Percentiles rank a stretch among this genome's conserved stretches.
Conservation (phyloP, 2,329 filamentous ascomycete genomes). For the Botrytis squamosa region DNA sequence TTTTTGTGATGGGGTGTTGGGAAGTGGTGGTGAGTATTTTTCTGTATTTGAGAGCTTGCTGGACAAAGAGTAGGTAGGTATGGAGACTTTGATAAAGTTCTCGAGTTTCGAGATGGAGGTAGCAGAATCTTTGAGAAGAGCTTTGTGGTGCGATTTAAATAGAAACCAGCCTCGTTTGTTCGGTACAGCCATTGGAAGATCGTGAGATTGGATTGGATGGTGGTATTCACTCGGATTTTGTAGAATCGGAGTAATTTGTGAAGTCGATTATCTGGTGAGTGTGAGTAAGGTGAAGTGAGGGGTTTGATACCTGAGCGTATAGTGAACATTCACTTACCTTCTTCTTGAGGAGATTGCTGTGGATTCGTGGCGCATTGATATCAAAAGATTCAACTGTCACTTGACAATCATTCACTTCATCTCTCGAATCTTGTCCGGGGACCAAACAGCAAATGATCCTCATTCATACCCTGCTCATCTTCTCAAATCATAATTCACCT, state of each 20-base stretch:
- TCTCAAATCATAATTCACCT: background rate
- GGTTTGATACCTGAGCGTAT: too few relatives aligned
- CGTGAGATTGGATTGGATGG: background rate
- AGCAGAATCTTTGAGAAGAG: background rate
- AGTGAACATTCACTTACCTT: background rate
- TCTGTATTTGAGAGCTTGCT: background rate
- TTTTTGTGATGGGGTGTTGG: background rate
- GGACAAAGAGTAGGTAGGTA: background rate
- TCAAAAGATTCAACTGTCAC: too few relatives aligned
- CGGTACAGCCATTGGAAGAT: background rate
- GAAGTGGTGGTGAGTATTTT: background rate
- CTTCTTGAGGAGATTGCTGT: too few relatives aligned
- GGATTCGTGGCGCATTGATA: background rate
- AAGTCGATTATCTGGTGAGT: too few relatives aligned
- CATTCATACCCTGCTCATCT: background rate
- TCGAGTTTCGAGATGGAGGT: background rate
- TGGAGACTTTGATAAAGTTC: background rate
- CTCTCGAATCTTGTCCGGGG: background rate
- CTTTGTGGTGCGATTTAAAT: background rate
- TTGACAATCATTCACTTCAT: background rate
- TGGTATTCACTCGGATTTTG: background rate
- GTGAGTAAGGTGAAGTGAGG: background rate
- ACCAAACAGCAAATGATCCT: background rate
- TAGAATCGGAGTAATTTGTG: background rate
- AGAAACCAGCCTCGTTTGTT: background rate